A percentile compares a stretch with the other conserved stretches of the same genome.
phyloP scores from a whole-genome alignment of 2,329 filamentous ascomycete genomes.

The Colletotrichum abscissum region DNA sequence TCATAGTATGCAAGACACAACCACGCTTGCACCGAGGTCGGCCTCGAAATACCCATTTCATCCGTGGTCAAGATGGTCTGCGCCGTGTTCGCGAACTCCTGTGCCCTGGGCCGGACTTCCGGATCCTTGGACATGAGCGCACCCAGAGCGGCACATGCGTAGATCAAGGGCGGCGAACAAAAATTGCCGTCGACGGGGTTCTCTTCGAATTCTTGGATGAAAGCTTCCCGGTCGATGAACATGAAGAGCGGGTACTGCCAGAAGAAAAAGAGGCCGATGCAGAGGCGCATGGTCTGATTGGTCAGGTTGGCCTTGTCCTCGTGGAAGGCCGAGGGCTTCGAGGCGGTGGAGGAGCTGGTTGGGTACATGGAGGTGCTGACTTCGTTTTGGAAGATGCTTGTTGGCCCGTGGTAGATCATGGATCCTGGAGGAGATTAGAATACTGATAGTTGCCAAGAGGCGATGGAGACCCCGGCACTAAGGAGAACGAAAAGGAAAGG shows the following conservation, averaged over 20 bases:
- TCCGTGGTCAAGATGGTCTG: conserved; percentile 40
- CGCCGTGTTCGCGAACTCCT: conserved; percentile 36
- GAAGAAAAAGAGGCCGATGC: conserved; percentile 41
- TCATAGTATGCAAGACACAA: conserved; percentile 43
- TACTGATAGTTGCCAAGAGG: not conserved
- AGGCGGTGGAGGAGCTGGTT: not conserved
- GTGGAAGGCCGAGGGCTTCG: not conserved
- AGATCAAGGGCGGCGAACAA: conserved; percentile 40
- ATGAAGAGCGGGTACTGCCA: conserved; percentile 46
- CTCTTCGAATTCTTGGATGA: conserved; percentile 34
- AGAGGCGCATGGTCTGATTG: conserved; percentile 18
- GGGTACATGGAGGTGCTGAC: not conserved
- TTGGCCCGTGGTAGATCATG: conserved; percentile 37
- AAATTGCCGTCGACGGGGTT: conserved; percentile 38
- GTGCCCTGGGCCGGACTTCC: conserved; percentile 18
- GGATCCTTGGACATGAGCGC: conserved; percentile 37
- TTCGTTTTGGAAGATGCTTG: conserved; percentile 41
- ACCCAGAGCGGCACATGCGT: conserved; percentile 40
- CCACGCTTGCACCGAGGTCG: conserved; percentile 41
- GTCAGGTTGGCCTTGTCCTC: not conserved
- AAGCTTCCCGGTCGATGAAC: conserved; percentile 44
- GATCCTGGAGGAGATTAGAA: not conserved
- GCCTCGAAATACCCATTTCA: conserved; percentile 38
- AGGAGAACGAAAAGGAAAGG: not conserved
- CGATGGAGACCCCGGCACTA: not conserved